Evolutionary conservation across 768 basidiomycete species (phyloP).

Genomic region (Amanita exitialis): DNA sequence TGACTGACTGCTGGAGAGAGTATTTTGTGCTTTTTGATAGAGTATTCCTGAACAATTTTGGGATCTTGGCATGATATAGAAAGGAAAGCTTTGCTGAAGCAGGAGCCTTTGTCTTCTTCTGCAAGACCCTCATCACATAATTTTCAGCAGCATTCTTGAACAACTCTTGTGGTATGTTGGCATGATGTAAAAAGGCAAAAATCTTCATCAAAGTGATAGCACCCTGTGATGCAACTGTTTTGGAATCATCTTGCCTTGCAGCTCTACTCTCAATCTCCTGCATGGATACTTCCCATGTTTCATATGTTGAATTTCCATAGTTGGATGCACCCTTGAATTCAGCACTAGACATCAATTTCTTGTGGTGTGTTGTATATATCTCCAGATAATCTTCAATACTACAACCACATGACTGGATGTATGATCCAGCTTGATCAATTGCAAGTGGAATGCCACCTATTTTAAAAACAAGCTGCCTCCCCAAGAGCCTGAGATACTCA

Average conservation of each 20-base stretch:
- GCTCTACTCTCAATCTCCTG: background rate
- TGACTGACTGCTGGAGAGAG: too few relatives aligned
- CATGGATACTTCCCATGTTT: slow-evolving; percentile 2
- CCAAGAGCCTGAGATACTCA: background rate
- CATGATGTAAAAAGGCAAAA: background rate
- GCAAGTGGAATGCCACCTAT: too few relatives aligned
- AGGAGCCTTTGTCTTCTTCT: background rate
- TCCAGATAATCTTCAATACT: background rate
- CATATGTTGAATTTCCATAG: background rate
- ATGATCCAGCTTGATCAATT: slow-evolving; percentile 10
- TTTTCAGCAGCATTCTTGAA: background rate
- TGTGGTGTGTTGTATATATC: background rate
- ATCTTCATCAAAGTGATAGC: background rate
- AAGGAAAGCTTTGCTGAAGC: background rate
- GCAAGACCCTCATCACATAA: background rate
- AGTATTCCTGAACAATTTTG: too few relatives aligned
- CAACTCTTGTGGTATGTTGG: background rate
- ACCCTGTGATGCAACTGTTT: background rate
- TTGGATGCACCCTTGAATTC: background rate
- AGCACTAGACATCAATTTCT: background rate
- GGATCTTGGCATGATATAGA: too few relatives aligned
- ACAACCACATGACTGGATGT: background rate
- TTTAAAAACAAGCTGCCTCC: background rate
- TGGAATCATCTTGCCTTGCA: background rate
- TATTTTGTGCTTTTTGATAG: too few relatives aligned